Evolutionary conservation across 768 basidiomycete genomes (phyloP).

Genomic region (Pulveroboletus ravenelii): DNA sequence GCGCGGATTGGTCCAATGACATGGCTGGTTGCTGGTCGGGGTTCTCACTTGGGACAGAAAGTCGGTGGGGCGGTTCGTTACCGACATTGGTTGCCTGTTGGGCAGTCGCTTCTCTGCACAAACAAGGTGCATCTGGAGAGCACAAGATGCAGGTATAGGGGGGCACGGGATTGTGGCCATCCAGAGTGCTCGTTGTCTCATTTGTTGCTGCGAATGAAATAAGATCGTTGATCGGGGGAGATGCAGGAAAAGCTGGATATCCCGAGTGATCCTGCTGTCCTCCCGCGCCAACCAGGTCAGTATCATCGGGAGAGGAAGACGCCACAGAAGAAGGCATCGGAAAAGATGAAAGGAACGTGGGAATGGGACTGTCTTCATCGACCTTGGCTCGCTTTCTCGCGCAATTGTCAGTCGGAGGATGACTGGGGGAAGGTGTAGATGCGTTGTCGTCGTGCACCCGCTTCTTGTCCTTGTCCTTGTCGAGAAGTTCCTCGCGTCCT

Average conservation of each 20-base stretch:
- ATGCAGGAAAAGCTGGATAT: constrained; percentile 30
- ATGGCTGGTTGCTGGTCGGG: constrained; percentile 11
- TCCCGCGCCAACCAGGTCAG: constrained; percentile 19
- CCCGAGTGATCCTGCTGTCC: constrained; percentile 22
- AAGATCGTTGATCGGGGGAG: constrained; percentile 27
- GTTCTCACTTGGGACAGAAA: constrained; percentile 11
- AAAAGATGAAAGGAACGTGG: constrained; percentile 21
- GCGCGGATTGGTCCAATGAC: constrained; percentile 26
- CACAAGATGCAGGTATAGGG: constrained; percentile 67
- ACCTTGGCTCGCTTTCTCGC: constrained; percentile 37
- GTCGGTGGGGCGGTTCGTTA: constrained; percentile 7
- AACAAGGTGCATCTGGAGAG: constrained; percentile 61
- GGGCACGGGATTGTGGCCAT: constrained; percentile 29
- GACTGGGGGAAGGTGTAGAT: constrained; percentile 28
- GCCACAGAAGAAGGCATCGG: constrained; percentile 42
- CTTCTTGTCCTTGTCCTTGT: constrained; percentile 48
- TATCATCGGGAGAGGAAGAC: constrained; percentile 51
- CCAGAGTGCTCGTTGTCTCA: constrained; percentile 30
- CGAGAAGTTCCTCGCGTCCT: constrained; percentile 27
- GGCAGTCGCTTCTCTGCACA: constrained; percentile 66
- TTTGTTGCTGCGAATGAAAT: constrained; percentile 35
- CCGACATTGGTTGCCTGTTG: constrained; percentile 37
- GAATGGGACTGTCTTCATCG: constrained; percentile 21
- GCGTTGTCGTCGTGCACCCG: constrained; percentile 56
- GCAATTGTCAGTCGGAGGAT: constrained; percentile 20